phyloP scores from a whole-genome alignment of 352 stramenopile species.

The Phytophthora podocarpi region DNA sequence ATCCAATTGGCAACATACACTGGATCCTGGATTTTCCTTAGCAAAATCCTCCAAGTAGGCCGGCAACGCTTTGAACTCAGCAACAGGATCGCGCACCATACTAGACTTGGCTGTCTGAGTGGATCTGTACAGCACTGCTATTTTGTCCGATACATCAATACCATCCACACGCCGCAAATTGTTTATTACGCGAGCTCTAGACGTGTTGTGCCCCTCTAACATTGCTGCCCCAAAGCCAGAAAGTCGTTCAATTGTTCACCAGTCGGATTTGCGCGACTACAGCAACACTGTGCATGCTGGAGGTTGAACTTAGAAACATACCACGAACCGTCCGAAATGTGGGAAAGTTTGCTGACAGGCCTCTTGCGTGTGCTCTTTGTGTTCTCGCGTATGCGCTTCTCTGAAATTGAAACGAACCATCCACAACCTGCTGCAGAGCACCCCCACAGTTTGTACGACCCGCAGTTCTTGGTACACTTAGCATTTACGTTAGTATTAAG shows the following conservation, averaged over 20 bases:
- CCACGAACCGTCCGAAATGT: constrained; percentile 2
- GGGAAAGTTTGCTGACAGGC: no score
- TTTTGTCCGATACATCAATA: background rate
- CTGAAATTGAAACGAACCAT: no score
- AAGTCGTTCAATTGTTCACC: background rate
- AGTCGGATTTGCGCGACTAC: background rate
- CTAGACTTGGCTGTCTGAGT: no score
- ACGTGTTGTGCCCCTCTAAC: background rate
- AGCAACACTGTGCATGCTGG: background rate
- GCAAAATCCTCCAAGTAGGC: constrained; percentile 2
- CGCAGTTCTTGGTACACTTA: no score
- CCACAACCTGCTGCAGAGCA: no score
- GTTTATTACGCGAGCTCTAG: background rate
- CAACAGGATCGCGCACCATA: background rate
- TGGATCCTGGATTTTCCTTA: background rate
- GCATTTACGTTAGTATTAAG: no score
- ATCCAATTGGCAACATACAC: constrained; percentile 6
- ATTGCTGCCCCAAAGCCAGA: constrained; percentile 1
- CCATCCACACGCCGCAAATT: background rate
- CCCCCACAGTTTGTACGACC: no score
- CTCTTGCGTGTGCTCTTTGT: no score
- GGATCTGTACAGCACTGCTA: no score
- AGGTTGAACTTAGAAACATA: background rate
- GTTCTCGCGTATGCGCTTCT: background rate
- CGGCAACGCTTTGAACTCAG: constrained; percentile 1